Conservation (phyloP, 306 rosid species). For the Quercus suber region DNA sequence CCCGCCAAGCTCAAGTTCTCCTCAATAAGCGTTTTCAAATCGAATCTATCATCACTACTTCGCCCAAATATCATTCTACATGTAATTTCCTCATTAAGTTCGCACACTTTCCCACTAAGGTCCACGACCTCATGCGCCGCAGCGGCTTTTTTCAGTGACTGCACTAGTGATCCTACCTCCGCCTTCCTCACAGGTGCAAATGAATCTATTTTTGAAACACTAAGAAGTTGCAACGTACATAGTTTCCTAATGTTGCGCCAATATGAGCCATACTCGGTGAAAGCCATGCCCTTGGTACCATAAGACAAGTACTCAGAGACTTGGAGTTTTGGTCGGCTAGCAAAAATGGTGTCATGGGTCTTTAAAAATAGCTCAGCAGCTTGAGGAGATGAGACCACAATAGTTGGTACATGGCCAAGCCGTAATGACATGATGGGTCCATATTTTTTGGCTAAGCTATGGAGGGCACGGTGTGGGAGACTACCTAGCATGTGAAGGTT, state of each 20-base stretch:
- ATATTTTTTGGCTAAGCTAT: slow-evolving; percentile 31
- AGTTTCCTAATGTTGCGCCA: slow-evolving; percentile 42
- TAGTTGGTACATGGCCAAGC: slow-evolving; percentile 32
- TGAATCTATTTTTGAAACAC: no score
- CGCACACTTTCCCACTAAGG: slow-evolving; percentile 2
- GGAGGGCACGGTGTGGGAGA: slow-evolving; percentile 13
- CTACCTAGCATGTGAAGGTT: no score
- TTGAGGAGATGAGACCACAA: slow-evolving; percentile 5
- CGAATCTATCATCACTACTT: neutral
- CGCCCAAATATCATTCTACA: no score
- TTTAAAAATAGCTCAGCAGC: no score
- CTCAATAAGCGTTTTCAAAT: slow-evolving; percentile 22
- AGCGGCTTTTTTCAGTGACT: slow-evolving; percentile 2
- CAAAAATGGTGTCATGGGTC: no score
- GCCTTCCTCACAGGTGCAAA: no score
- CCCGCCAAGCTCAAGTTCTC: slow-evolving; percentile 6
- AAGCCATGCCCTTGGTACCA: slow-evolving; percentile 27
- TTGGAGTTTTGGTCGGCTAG: no score
- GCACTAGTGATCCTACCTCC: no score
- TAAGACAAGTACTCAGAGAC: slow-evolving; percentile 9
- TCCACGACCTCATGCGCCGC: slow-evolving; percentile 18
- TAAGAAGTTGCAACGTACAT: slow-evolving; percentile 22
- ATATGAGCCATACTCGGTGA: slow-evolving; percentile 1
- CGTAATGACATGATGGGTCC: slow-evolving; percentile 49
- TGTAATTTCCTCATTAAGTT: neutral